Evolutionary conservation across 352 stramenopile species (phyloP).

Genomic region (Phytophthora quininea): DNA sequence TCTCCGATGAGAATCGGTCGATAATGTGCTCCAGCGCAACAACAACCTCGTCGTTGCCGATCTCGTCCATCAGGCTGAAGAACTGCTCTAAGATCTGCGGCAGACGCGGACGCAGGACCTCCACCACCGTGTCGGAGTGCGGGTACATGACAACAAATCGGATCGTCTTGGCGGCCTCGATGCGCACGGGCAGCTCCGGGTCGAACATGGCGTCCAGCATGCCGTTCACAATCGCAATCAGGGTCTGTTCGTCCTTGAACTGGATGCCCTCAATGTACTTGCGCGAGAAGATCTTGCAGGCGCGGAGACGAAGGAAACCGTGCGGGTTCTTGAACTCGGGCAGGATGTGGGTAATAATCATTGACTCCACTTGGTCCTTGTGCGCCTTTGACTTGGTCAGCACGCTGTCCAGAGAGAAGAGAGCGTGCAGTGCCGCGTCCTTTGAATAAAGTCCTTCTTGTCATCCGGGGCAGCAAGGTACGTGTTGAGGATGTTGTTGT

Average conservation of each 20-base stretch:
- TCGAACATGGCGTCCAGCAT: constrained; percentile 93
- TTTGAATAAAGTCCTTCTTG: constrained; percentile 95
- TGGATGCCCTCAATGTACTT: constrained; percentile 93
- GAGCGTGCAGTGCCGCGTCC: constrained; percentile 93
- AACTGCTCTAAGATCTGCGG: constrained; percentile 97
- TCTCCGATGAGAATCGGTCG: constrained; percentile 96
- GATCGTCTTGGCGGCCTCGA: constrained; percentile 94
- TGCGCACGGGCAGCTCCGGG: constrained; percentile 96
- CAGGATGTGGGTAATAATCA: constrained; percentile 95
- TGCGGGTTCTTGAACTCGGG: constrained; percentile 96
- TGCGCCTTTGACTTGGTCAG: constrained; percentile 95
- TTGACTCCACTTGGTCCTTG: constrained; percentile 91
- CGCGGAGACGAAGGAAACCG: constrained; percentile 94
- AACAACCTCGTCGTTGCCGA: constrained; percentile 98
- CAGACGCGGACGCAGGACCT: constrained; percentile 92
- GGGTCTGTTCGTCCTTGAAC: constrained; percentile 92
- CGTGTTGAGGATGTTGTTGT: constrained; percentile 92
- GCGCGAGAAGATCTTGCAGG: constrained; percentile 96
- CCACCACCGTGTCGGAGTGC: constrained; percentile 80
- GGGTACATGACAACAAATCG: constrained; percentile 89
- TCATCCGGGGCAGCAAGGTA: constrained; percentile 78
- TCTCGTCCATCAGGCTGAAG: constrained; percentile 98
- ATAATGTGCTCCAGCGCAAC: constrained; percentile 95
- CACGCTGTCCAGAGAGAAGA: constrained; percentile 93
- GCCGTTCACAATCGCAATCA: constrained; percentile 78